A percentile compares a stretch with the other conserved stretches of the same genome.
These are phyloP conservation scores for Lotmaria passim DNA, from an alignment of 208 protist species.

Conservation along the genomic window DNA sequence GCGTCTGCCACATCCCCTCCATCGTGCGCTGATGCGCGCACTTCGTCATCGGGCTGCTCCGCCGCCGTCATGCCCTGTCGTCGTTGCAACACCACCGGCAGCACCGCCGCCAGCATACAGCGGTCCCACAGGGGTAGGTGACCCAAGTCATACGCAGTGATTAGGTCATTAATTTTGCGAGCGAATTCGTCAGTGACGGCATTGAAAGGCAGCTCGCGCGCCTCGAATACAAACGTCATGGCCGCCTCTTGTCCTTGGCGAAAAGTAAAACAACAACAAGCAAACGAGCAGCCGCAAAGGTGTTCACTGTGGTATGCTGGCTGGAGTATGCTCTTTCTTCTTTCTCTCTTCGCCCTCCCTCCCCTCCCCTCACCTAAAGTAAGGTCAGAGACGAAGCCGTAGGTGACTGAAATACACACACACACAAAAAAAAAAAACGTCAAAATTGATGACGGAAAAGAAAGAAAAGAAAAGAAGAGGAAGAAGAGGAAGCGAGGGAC, in stretches of 20 bases:
- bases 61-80: neutral
- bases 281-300: no score
- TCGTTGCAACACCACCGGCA: constrained; percentile 58
- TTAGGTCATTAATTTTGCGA: constrained; percentile 1
- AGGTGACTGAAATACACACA: no score
- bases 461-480: no score
- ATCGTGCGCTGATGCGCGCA: neutral
- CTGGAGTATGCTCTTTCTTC: neutral
- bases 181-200: constrained; percentile 36
- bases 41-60: neutral
- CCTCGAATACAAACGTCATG: constrained; percentile 84
- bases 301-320: no score
- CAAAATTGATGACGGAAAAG: no score
- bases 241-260: neutral
- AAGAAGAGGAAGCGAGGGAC: no score
- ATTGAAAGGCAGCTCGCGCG: constrained; percentile 61
- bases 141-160: constrained; percentile 11
- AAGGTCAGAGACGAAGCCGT: no score
- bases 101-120: constrained; percentile 54
- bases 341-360: neutral
- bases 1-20: constrained; percentile 10
- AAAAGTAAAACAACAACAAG: no score
- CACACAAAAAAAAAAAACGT: no score
- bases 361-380: no score
- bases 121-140: constrained; percentile 65